Evolutionary conservation across 176 grass and related monocot genomes (phyloP).

Genomic region (Zizania latifolia): DNA sequence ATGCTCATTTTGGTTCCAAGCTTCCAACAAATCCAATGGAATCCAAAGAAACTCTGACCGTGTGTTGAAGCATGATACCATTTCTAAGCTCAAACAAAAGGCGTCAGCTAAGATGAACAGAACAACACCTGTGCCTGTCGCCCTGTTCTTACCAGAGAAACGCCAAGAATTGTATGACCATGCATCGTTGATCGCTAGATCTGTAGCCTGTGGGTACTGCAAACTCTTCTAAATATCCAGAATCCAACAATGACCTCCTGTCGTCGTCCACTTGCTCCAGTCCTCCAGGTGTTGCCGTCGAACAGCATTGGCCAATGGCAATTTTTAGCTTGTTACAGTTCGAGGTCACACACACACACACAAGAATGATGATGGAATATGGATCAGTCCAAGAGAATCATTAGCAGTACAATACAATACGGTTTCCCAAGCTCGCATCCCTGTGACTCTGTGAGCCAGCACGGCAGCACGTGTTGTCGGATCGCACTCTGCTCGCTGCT

Average conservation of each 20-base stretch:
- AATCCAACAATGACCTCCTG: neutral
- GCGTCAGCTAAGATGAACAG: neutral
- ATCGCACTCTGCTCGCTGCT: conserved; percentile 23
- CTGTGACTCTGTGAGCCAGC: no score
- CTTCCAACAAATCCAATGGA: neutral
- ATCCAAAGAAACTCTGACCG: neutral
- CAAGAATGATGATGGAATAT: neutral
- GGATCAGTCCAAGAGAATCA: neutral
- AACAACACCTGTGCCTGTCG: neutral
- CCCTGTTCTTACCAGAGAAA: neutral
- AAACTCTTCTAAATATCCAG: neutral
- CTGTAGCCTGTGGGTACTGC: neutral
- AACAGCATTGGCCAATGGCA: no score
- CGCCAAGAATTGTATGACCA: neutral
- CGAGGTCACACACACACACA: neutral
- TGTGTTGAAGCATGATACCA: neutral
- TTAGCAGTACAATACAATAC: neutral
- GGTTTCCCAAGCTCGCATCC: no score
- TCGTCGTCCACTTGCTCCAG: neutral
- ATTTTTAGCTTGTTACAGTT: neutral
- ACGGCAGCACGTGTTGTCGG: conserved; percentile 27
- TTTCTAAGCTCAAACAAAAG: neutral
- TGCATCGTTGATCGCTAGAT: no score
- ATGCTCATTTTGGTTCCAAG: neutral
- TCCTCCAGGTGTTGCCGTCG: neutral